Percentiles rank a stretch among this genome's conserved stretches.
Conservation (phyloP, 345 rosid genomes). For the Arabis hirsuta region DNA sequence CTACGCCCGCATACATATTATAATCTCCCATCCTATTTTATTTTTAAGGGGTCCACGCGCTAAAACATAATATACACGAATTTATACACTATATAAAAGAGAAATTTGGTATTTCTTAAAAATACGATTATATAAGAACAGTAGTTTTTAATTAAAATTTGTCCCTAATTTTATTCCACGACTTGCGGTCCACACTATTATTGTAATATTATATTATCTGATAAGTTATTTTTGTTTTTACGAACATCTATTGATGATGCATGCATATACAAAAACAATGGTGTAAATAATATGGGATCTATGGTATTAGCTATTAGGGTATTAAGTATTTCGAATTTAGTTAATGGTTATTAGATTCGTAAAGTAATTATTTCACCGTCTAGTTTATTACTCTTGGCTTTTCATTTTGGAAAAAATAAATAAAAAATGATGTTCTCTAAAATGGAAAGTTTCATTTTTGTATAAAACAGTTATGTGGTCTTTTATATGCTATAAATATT, state of each 20-base stretch:
- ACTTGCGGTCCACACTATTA: slow-evolving; percentile 32
- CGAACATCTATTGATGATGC: background rate
- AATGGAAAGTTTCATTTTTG: too few relatives aligned
- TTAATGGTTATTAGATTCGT: background rate
- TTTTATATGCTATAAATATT: too few relatives aligned
- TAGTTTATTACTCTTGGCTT: background rate
- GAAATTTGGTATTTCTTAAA: background rate
- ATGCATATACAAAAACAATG: background rate
- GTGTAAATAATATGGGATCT: background rate
- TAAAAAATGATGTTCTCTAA: too few relatives aligned
- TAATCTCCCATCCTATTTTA: slow-evolving; percentile 4
- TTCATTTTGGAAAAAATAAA: background rate
- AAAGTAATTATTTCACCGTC: background rate
- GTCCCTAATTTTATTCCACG: slow-evolving; percentile 37
- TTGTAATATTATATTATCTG: background rate
- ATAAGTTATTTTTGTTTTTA: slow-evolving; percentile 15
- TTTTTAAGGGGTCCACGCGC: slow-evolving; percentile 58
- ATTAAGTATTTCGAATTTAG: too few relatives aligned
- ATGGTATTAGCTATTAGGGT: background rate
- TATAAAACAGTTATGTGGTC: too few relatives aligned
- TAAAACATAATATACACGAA: slow-evolving; percentile 2
- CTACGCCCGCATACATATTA: slow-evolving; percentile 37
- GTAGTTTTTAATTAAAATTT: background rate
- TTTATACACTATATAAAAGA: background rate
- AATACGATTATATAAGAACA: background rate